Base-by-base conservation (phyloP, 176 grass and related monocot species). In the Aegilops bicornis region DNA sequence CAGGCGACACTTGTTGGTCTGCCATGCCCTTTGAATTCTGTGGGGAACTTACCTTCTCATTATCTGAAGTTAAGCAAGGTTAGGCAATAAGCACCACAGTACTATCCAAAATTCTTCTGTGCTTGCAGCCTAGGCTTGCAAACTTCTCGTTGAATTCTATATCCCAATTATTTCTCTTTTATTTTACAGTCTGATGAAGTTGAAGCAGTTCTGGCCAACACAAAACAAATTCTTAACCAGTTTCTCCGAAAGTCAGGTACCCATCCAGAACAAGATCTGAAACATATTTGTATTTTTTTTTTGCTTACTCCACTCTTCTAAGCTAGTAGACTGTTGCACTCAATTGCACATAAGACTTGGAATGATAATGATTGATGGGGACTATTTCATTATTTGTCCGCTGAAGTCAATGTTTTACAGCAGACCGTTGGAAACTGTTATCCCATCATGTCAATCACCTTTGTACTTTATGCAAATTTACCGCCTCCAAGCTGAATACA, bases 221-320 rank as follows among this genome's bases (percentile, higher is more conserved):
- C 93, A 89, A 98, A 94, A 45, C 93, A 98, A 93, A 98, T 98
- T 87, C 96, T 98, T 83, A 98, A 91, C 67, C 96, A 98, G 89
- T 98, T 95, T 85, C 88, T 98, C 52, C 91, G 16, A 20, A 98
- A 98, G 68, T 98, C 96, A 75, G 78, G 96, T 98, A 95, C 93
- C 84, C 89, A 69, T 68, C 58, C 22, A 65, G 70, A 45, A 91
- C 50, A 71, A 67, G 3, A 86, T n/a, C 68, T 56, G 27, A 56
- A 56, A 77, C 74, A 33, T 54, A 76, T 76, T 54, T 54, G 27
- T 45, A 76, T 54, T 54, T 19, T 48, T 4, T n/a, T 47, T 84
- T 91, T 87, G 1, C 32, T 65, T 75, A 80, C 22, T 90, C 67
- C 7, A 69, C 22, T 37, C 17, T 70, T 84, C 7, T 70, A 54